A percentile compares a stretch with the other conserved stretches of the same genome.
These are phyloP conservation scores for Trametes maxima DNA, from an alignment of 768 basidiomycete genomes.

Conservation along the genomic window DNA sequence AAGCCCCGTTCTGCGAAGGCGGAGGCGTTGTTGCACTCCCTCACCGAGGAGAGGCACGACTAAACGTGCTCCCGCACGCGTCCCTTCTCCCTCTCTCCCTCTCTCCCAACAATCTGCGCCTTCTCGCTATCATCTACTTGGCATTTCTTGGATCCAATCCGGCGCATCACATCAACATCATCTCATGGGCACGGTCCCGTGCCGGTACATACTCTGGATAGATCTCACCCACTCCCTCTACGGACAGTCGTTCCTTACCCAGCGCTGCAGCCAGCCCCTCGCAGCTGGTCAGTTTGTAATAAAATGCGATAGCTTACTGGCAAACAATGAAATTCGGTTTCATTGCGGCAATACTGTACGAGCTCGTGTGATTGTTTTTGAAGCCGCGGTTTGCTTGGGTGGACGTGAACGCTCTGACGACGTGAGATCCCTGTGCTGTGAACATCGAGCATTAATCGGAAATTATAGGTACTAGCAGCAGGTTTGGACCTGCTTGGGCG, in stretches of 20 bases:
- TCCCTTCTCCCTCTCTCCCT: background rate
- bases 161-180: slow-evolving; percentile 1
- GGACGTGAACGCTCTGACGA: too few relatives aligned
- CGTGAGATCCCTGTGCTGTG: too few relatives aligned
- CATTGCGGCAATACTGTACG: too few relatives aligned
- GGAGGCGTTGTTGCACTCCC: slow-evolving; percentile 24
- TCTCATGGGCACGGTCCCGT: background rate
- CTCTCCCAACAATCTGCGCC: background rate
- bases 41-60: slow-evolving; percentile 9
- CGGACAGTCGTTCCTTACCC: slow-evolving; percentile 16
- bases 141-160: slow-evolving; percentile 3
- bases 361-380: too few relatives aligned
- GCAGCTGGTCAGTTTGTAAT: slow-evolving; percentile 7
- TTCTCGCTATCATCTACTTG: too few relatives aligned
- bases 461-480: too few relatives aligned
- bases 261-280: background rate
- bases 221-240: background rate
- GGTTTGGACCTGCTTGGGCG: too few relatives aligned
- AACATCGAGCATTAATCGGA: too few relatives aligned
- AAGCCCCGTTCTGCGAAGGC: slow-evolving; percentile 33
- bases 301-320: slow-evolving; percentile 2
- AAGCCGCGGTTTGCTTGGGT: too few relatives aligned
- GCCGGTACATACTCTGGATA: background rate
- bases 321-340: background rate
- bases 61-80: background rate